These are phyloP conservation scores for Isoetes taiwanensis DNA, from an alignment of 75 land plant genomes.

Conservation along the genomic window DNA sequence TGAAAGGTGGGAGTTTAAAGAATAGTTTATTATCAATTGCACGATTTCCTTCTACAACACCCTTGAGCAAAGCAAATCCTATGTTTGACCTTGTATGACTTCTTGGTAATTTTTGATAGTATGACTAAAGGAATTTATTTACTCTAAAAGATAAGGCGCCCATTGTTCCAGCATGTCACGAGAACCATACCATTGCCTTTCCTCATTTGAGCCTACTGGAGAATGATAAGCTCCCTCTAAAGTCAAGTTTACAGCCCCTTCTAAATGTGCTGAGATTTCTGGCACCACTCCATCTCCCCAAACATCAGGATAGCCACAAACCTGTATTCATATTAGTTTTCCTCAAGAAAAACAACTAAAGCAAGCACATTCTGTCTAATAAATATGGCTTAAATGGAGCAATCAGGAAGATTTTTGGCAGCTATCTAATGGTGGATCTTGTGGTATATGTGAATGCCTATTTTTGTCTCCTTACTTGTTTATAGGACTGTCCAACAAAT, in stretches of 20 bases:
- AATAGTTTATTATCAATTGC: too few relatives aligned
- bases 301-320: slow-evolving; percentile 83
- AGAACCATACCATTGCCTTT: slow-evolving; percentile 87
- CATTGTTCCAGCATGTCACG: slow-evolving; percentile 55
- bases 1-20: too few relatives aligned
- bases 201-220: slow-evolving; percentile 57
- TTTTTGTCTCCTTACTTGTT: slow-evolving; percentile 43
- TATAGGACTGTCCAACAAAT: slow-evolving; percentile 80
- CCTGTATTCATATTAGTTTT: slow-evolving; percentile 29
- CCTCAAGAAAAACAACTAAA: not conserved
- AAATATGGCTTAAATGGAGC: too few relatives aligned
- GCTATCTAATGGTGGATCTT: not conserved
- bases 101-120: too few relatives aligned
- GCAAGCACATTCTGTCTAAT: not conserved
- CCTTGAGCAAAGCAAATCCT: too few relatives aligned
- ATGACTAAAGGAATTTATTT: too few relatives aligned
- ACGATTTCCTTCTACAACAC: too few relatives aligned
- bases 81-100: too few relatives aligned
- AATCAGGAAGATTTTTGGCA: too few relatives aligned
- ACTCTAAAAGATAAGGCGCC: slow-evolving; percentile 52
- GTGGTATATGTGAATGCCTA: not conserved
- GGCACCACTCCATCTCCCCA: slow-evolving; percentile 99
- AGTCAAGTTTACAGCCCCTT: slow-evolving; percentile 70
- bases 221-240: slow-evolving; percentile 88
- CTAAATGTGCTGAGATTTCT: slow-evolving; percentile 73